Evolutionary conservation across 108 stramenopile genomes (phyloP).

Genomic region (Pinguiococcus pyrenoidosus): DNA sequence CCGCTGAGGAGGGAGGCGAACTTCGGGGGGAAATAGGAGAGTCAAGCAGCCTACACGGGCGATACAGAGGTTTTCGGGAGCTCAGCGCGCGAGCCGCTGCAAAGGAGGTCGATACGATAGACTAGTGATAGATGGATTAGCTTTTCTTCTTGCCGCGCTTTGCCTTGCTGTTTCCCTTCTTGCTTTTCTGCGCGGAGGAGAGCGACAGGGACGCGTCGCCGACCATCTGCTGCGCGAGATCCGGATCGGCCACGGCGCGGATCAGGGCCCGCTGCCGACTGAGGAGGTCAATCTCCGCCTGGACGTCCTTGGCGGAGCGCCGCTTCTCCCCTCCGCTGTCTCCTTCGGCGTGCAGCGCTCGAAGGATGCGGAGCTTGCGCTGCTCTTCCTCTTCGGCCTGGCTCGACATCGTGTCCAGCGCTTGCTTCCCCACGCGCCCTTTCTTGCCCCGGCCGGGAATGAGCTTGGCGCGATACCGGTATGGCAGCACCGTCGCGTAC

Average conservation of each 20-base stretch:
- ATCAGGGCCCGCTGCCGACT: background rate
- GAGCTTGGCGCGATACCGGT: conserved; percentile 57
- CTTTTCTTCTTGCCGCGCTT: conserved; percentile 1
- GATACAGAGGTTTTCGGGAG: too few relatives aligned
- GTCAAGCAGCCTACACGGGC: too few relatives aligned
- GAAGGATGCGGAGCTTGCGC: conserved; percentile 22
- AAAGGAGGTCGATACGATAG: too few relatives aligned
- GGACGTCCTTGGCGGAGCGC: conserved; percentile 31
- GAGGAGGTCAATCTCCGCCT: background rate
- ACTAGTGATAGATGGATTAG: too few relatives aligned
- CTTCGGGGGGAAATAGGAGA: too few relatives aligned
- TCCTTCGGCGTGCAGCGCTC: too few relatives aligned
- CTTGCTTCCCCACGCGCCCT: conserved; percentile 36
- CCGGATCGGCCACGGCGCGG: conserved; percentile 1
- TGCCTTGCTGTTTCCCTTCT: conserved; percentile 2
- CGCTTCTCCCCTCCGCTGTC: too few relatives aligned
- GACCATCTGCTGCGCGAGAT: conserved; percentile 6
- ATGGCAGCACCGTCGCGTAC: conserved; percentile 64
- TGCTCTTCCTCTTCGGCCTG: conserved; percentile 14
- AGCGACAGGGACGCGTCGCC: too few relatives aligned
- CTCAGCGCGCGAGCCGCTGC: too few relatives aligned
- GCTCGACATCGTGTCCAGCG: conserved; percentile 23
- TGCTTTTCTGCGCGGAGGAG: background rate
- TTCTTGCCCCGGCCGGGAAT: conserved; percentile 38
- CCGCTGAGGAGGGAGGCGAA: too few relatives aligned